Conservation (phyloP, 2,329 filamentous ascomycete species). For the Dryadomyces quercus-mongolicae region DNA sequence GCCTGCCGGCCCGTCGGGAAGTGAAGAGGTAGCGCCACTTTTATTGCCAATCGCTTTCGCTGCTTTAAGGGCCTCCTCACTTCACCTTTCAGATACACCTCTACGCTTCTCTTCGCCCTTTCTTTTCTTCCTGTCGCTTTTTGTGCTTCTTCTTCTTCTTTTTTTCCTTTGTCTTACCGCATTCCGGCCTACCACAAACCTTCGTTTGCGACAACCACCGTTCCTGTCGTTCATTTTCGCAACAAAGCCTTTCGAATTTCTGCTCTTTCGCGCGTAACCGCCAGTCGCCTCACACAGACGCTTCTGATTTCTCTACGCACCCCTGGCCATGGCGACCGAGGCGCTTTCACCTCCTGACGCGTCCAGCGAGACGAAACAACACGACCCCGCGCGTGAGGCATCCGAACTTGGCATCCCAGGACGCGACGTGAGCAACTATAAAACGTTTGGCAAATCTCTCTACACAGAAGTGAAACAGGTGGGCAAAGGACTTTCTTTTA, state of each 20-base stretch:
- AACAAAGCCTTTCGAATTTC: neutral
- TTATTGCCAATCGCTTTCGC: neutral
- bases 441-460: conserved; percentile 54
- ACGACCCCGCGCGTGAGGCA: conserved; percentile 1
- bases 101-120: neutral
- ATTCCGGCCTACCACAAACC: neutral
- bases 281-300: no score
- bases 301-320: neutral
- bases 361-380: neutral
- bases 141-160: neutral
- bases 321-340: neutral
- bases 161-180: neutral
- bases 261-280: neutral
- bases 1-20: neutral
- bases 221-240: neutral
- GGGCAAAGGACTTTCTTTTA: conserved; percentile 16
- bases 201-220: neutral
- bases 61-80: neutral
- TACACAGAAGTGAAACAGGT: conserved; percentile 60
- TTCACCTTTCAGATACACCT: neutral
- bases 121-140: neutral
- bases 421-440: conserved; percentile 45
- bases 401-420: conserved; percentile 8
- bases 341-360: neutral
- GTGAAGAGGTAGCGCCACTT: neutral